phyloP scores from a whole-genome alignment of 352 stramenopile species.

The Peronospora destructor region DNA sequence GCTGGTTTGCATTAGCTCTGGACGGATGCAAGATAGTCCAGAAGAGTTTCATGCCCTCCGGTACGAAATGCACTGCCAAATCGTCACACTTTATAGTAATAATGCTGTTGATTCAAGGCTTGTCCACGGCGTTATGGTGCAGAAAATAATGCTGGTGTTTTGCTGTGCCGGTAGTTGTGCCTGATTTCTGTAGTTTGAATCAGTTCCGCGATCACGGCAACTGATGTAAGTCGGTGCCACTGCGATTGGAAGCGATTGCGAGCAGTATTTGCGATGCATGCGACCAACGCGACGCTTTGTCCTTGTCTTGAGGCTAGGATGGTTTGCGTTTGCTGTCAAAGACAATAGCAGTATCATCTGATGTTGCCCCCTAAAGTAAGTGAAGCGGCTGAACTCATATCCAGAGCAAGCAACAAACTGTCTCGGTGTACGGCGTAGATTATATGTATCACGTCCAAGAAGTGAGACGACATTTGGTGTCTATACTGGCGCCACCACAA shows the following conservation, averaged over 20 bases:
- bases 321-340: background rate
- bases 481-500: constrained; percentile 20
- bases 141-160: background rate
- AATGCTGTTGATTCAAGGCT: constrained; percentile 4
- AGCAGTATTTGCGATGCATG: constrained; percentile 8
- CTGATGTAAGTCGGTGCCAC: constrained; percentile 15
- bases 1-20: constrained; percentile 11
- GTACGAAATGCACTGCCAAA: background rate
- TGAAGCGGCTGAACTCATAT: constrained; percentile 4
- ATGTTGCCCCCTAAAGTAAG: constrained; percentile 10
- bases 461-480: constrained; percentile 2
- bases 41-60: constrained; percentile 6
- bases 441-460: constrained; percentile 7
- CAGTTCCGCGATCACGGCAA: constrained; percentile 14
- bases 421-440: constrained; percentile 9
- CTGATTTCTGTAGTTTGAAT: constrained; percentile 27
- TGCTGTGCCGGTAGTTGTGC: constrained; percentile 4
- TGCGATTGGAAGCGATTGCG: constrained; percentile 7
- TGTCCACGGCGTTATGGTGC: background rate
- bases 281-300: constrained; percentile 8
- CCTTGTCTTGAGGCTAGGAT: background rate
- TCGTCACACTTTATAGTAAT: background rate
- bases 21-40: constrained; percentile 7
- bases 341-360: constrained; percentile 6
- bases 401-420: constrained; percentile 4